Percentiles rank a stretch among this genome's conserved stretches.
Evolutionary conservation across 345 rosid genomes (phyloP).

Genomic region (Rhodamnia rubescens): DNA sequence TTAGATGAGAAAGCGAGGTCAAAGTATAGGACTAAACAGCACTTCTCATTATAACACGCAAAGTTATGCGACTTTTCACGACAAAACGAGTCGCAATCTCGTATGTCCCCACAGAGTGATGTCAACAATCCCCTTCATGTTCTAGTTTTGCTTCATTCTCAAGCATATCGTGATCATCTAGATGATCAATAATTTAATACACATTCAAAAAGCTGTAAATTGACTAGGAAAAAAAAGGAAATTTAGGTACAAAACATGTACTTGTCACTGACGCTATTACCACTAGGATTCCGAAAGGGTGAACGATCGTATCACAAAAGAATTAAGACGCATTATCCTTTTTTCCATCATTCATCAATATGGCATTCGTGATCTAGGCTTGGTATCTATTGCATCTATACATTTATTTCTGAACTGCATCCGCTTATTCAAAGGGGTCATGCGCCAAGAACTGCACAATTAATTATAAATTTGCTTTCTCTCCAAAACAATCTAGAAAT

Average conservation of each 20-base stretch:
- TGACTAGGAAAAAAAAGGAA: neutral
- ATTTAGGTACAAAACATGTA: neutral
- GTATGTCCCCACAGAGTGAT: neutral
- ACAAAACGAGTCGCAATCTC: neutral
- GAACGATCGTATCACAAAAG: too few species aligned
- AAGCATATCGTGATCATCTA: neutral
- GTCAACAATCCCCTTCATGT: neutral
- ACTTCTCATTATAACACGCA: neutral
- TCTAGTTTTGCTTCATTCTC: neutral
- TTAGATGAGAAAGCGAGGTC: neutral
- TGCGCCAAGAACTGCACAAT: neutral
- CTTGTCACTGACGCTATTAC: neutral
- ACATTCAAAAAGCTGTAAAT: neutral
- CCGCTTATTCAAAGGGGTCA: neutral
- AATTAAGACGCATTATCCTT: too few species aligned
- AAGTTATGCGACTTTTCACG: neutral
- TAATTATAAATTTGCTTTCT: neutral
- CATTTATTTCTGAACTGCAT: neutral
- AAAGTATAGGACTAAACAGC: neutral
- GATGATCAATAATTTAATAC: neutral
- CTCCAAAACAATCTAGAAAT: neutral
- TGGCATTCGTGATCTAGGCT: neutral
- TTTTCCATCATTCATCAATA: neutral
- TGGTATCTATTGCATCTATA: neutral
- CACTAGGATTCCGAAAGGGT: too few species aligned